Conservation (phyloP, 495 filamentous ascomycete genomes). For the Parmelia sp. region DNA sequence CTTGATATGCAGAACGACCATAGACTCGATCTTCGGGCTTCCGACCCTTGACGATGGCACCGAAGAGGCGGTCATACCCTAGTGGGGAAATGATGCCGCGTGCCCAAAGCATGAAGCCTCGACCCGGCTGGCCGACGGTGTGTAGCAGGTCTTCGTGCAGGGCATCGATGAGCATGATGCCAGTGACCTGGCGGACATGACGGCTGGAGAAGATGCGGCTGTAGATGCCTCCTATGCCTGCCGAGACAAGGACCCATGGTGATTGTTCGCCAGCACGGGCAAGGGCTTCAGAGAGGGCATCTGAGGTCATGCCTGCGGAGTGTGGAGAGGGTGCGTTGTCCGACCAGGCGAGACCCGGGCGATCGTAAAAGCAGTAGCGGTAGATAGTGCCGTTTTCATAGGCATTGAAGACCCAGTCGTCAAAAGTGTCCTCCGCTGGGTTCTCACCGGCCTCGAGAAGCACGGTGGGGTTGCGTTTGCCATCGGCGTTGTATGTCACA, state of each 20-base stretch:
- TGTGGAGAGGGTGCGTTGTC: conserved; percentile 92
- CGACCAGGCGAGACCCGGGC: conserved; percentile 82
- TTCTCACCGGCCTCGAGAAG: conserved; percentile 75
- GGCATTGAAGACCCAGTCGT: conserved; percentile 49
- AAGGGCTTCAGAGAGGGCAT: conserved; percentile 78
- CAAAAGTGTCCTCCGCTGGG: conserved; percentile 67
- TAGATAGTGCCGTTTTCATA: conserved; percentile 66
- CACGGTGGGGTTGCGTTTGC: conserved; percentile 58
- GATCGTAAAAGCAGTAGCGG: conserved; percentile 93
- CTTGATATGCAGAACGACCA: conserved; percentile 69
- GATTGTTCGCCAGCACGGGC: conserved; percentile 72
- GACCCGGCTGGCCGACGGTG: conserved; percentile 54
- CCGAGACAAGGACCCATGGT: conserved; percentile 69
- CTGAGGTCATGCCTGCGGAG: conserved; percentile 81
- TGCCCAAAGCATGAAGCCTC: conserved; percentile 80
- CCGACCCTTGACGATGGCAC: conserved; percentile 71
- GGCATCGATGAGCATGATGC: conserved; percentile 79
- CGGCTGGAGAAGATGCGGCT: conserved; percentile 82
- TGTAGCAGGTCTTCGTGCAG: conserved; percentile 78
- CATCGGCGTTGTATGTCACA: conserved; percentile 39
- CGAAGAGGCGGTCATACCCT: conserved; percentile 70
- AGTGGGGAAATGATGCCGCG: conserved; percentile 78
- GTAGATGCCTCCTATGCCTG: conserved; percentile 78
- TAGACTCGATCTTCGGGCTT: conserved; percentile 77
- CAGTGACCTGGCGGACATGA: conserved; percentile 62